Base-by-base conservation (phyloP, 2,329 filamentous ascomycete genomes). In the Stachybotrys chlorohalonatus region DNA sequence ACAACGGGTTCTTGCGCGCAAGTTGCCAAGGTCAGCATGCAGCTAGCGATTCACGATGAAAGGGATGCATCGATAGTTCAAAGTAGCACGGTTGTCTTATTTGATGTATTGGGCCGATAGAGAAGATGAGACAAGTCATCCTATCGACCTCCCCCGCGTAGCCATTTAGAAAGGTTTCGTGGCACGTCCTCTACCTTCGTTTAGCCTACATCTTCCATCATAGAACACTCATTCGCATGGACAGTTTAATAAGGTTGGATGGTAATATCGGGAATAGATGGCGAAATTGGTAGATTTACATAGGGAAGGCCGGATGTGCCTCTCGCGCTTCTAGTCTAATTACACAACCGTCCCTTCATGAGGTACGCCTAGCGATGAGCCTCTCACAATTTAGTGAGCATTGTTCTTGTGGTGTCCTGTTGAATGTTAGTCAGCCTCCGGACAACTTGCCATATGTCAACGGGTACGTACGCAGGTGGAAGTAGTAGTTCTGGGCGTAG, bases 371-470 rank as follows among this genome's bases (percentile, higher is more conserved):
- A 56, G 59, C 58, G 52, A 60, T 57, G 62, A 55, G 53, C 50
- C 42, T 52, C 54, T 54, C 54, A 52, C 57, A 55, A 48, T 70
- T 79, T 95, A 99, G 82, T 99, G 94, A 67, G 90, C 89, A 76
- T 99, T 95, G 88, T 99, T 97, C 89, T 99, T 99, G 89, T 97
- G 93, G 85, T 99, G 93, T 68, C 94, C 94, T 99, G 65, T 54
- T 53, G 47, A 30, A n/a, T 39, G 52, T 65, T 57, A 65, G 61
- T 53, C 51, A 55, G 51, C 52, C 39, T 48, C 48, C 17, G 16
- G 47, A 30, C 16, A 51, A 24, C 24, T 24, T 36, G 36, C 45
- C 39, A 45, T 47, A 36, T 31, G 24, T 24, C 24, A 4, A 24
- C 24, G 24, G 17, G 55, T 54, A 85, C 90, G 76, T 86, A 99